Conservation (phyloP, 148 eudicot genomes). For the Heliamphora exappendiculata region DNA sequence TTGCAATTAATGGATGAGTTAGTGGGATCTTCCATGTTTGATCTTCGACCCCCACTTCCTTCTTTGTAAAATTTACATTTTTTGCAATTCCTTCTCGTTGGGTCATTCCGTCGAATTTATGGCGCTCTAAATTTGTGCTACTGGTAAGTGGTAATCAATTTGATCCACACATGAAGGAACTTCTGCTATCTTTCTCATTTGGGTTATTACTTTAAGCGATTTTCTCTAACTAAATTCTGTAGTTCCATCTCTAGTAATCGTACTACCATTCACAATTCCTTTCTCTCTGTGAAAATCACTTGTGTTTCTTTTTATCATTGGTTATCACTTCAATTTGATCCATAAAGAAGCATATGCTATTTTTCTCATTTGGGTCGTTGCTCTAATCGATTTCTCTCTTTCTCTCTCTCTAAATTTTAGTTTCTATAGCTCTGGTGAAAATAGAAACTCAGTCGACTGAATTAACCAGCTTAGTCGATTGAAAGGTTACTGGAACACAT, state of each 20-base stretch:
- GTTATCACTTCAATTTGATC: too few relatives aligned
- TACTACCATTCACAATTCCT: neutral
- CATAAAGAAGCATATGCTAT: too few relatives aligned
- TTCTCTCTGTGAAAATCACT: neutral
- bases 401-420: slow-evolving; percentile 11
- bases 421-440: slow-evolving; percentile 7
- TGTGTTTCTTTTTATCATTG: neutral
- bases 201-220: neutral
- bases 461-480: too few relatives aligned
- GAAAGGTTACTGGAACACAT: too few relatives aligned
- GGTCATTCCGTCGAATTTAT: slow-evolving; percentile 8
- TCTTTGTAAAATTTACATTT: slow-evolving; percentile 7
- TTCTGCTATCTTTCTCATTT: neutral
- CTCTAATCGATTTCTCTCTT: neutral
- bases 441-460: too few relatives aligned
- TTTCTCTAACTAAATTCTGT: too few relatives aligned
- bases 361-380: too few relatives aligned
- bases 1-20: too few relatives aligned
- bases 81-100: slow-evolving; percentile 4
- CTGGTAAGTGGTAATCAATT: neutral
- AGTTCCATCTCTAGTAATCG: neutral
- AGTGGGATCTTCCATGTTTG: too few relatives aligned
- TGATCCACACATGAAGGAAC: neutral
- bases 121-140: neutral
- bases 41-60: too few relatives aligned